Base-by-base conservation (phyloP, 331 rosid species). In the Erythrophleum ivorense region DNA sequence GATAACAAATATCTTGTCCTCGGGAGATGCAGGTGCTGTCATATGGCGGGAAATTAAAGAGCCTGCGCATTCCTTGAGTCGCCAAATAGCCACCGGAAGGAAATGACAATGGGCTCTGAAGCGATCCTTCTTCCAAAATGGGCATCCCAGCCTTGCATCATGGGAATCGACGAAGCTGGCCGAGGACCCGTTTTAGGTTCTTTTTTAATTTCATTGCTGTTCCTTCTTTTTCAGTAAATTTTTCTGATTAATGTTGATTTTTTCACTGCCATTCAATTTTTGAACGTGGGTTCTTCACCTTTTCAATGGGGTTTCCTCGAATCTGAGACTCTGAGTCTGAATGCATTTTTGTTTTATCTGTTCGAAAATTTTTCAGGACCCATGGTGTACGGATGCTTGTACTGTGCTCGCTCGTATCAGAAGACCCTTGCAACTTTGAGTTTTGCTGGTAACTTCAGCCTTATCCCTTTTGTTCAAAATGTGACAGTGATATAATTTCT, bases 131-230 rank as follows among this genome's bases (percentile, higher is more conserved):
- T 86, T 70, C 94, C 93, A 7, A 73, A 84, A 80, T 95, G 98
- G 98, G 89, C 94, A 24, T 89, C 97, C 0, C 78, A 87, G 65
- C 91, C 98, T 70, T 95, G 98, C 86, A 91, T 88, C 5, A 91
- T 95, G 98, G 95, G 97, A 78, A 95, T 92, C 65, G 97, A 93
- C 70, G 98, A 90, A 87, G 95, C 98, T 57, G 92, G 95, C 78
- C 85, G 97, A 79, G 97, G 97, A 76, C 98, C 94, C 18, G 95
- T 91, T 77, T 65, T 92, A 83, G 97, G 96, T 89, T 49, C 29
- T 2, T 13, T 50, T 29, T 53, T 57, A 5, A 11, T 29, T 10
- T 65, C 49, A 55, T 21, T 41, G 7, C 0, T 8, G 48, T 63
- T n/a, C 18, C 36, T 13, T 21, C 31, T 48, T 65, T 16, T 24